Conservation (phyloP, 352 stramenopile genomes). For the Globisporangium middletonii region DNA sequence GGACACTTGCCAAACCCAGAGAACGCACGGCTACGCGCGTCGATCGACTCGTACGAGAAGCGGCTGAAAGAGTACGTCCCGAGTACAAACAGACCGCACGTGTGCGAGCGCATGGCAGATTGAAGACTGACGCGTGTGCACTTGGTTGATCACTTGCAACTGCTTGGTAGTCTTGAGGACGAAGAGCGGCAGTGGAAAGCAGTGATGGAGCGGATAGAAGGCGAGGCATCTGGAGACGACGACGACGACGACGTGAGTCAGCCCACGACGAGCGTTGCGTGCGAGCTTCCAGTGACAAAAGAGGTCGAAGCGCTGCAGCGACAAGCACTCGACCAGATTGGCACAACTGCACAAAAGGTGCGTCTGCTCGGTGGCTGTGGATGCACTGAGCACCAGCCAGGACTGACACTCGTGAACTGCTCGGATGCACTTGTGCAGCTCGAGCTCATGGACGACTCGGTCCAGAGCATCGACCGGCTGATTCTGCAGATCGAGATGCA, state of each 20-base stretch:
- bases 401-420: background rate
- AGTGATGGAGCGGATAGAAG: slow-evolving; percentile 32
- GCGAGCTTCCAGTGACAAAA: slow-evolving; percentile 36
- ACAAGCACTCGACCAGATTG: slow-evolving; percentile 34
- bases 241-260: slow-evolving; percentile 7
- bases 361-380: background rate
- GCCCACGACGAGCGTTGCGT: slow-evolving; percentile 17
- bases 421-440: slow-evolving; percentile 24
- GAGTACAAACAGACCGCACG: background rate
- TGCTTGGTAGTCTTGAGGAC: slow-evolving; percentile 25
- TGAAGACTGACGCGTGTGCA: background rate
- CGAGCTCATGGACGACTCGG: slow-evolving; percentile 52
- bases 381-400: background rate
- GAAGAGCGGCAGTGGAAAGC: slow-evolving; percentile 53
- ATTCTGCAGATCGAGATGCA: slow-evolving; percentile 65
- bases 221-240: slow-evolving; percentile 12
- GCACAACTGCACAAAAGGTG: slow-evolving; percentile 39
- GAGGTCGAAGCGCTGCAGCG: slow-evolving; percentile 42
- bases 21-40: slow-evolving; percentile 46
- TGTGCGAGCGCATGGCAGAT: background rate
- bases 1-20: slow-evolving; percentile 51
- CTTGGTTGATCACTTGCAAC: background rate
- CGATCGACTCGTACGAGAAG: slow-evolving; percentile 43
- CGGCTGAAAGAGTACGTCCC: slow-evolving; percentile 27
- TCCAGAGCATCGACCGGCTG: slow-evolving; percentile 54